Conservation (phyloP, 495 filamentous ascomycete genomes). For the Hypoxylon fragiforme region DNA sequence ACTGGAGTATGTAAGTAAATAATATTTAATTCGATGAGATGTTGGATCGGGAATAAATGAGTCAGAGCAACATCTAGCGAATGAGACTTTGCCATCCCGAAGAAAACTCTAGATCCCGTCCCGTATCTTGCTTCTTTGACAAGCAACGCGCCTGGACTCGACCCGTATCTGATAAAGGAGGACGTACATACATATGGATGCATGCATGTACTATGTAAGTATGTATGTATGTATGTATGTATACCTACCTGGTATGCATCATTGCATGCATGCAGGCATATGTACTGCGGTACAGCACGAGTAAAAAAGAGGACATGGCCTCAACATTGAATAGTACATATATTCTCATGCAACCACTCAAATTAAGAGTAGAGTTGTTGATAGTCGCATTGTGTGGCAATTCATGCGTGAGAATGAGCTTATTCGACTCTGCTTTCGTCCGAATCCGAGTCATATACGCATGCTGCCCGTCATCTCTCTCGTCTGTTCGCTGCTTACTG, state of each 20-base stretch:
- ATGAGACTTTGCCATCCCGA: constrained; percentile 25
- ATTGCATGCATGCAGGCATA: constrained; percentile 26
- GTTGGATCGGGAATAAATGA: constrained; percentile 22
- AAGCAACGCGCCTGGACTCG: constrained; percentile 6
- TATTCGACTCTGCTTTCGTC: constrained; percentile 15
- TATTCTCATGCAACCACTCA: constrained; percentile 20
- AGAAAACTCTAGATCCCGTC: neutral
- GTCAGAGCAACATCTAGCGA: constrained; percentile 33
- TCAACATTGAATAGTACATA: too few relatives aligned
- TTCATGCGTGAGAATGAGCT: constrained; percentile 32
- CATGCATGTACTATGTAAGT: constrained; percentile 35
- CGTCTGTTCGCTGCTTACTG: constrained; percentile 8
- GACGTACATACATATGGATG: constrained; percentile 34
- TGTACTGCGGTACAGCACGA: constrained; percentile 25
- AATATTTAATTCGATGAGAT: constrained; percentile 14
- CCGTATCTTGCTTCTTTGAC: constrained; percentile 16
- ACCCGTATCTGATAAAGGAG: constrained; percentile 14
- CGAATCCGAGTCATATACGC: constrained; percentile 29
- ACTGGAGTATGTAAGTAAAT: too few relatives aligned
- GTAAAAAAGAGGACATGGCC: constrained; percentile 21
- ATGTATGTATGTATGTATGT: constrained; percentile 6
- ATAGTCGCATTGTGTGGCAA: constrained; percentile 32
- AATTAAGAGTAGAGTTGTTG: constrained; percentile 14
- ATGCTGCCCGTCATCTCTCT: constrained; percentile 19
- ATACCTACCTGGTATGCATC: too few relatives aligned